Evolutionary conservation across 78 protist genomes (phyloP), one percentile per base, ranked within the genome.

Genomic region (Monocercomonoides exilis): DNA sequence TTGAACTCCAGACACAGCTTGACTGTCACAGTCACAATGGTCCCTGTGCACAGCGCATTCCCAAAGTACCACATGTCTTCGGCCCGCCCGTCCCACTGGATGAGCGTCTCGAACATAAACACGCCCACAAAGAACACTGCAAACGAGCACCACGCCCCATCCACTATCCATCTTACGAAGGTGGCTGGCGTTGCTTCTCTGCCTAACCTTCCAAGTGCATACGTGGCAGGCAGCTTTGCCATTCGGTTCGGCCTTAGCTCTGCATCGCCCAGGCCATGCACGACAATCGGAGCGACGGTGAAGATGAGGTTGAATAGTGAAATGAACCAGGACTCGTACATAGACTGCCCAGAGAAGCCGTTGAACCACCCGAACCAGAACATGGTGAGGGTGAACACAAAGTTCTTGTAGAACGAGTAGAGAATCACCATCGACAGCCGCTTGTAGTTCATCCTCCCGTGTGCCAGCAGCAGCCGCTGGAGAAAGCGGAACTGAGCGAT

Each of bases 401-500:
- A n/a, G 90, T 91, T 93, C 88, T 93, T 93, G 90, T 93, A 93
- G 85, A 93, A 92, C 35, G 87, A 88, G 91, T 89, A 93, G 34
- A 84, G 35, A 70, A 91, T 32, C 33, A 90, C 5, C 41, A 0
- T 5, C 77, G 35, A 0, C 43, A 79, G 1, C 43, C 95, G 92
- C 0, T 85, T 36, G 91, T 91, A 91, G 86, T 34, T 41, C 36
- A 2, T 35, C 3, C 95, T 88, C 0, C 70, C 95, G 84, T 93
- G 95, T 41, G 91, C 92, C 6, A 90, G 64, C 44, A 93, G 84
- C 34, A 93, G 43, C 11, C 92, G 87, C 84, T 1, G 87, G 87
- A 94, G 84, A 70, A 45, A 89, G 2, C 95, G 44, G 92, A 96
- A 96, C 77, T 92, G 91, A 2, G 96, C 94, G 77, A 96, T 90